Conservation (phyloP, 495 filamentous ascomycete genomes). For the Bombardia bombarda region DNA sequence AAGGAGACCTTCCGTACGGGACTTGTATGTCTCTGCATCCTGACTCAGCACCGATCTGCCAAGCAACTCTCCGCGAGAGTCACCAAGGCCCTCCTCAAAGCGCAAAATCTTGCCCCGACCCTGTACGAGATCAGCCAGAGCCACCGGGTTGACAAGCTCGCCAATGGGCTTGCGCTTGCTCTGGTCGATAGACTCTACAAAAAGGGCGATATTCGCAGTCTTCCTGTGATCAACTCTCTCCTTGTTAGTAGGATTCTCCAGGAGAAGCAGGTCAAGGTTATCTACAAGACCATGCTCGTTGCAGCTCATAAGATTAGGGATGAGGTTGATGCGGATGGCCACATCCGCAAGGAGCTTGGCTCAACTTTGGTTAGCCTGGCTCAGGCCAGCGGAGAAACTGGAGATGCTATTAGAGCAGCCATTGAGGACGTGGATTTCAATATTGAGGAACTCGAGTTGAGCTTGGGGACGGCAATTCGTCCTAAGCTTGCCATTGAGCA, state of each 20-base stretch:
- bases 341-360: slow-evolving; percentile 54
- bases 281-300: slow-evolving; percentile 55
- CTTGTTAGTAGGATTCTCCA: slow-evolving; percentile 54
- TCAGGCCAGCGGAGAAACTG: slow-evolving; percentile 42
- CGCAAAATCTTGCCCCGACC: slow-evolving; percentile 48
- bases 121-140: slow-evolving; percentile 54
- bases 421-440: slow-evolving; percentile 56
- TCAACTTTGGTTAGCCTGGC: slow-evolving; percentile 54
- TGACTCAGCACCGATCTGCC: slow-evolving; percentile 63
- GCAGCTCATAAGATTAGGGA: slow-evolving; percentile 46
- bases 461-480: slow-evolving; percentile 57
- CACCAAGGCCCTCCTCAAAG: slow-evolving; percentile 57
- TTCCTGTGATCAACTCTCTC: slow-evolving; percentile 51
- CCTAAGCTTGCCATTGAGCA: slow-evolving; percentile 26
- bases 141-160: slow-evolving; percentile 63
- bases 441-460: slow-evolving; percentile 60
- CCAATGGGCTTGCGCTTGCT: slow-evolving; percentile 62
- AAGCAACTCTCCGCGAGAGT: slow-evolving; percentile 64
- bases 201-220: slow-evolving; percentile 47
- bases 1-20: slow-evolving; percentile 60
- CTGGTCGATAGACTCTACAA: slow-evolving; percentile 56
- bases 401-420: slow-evolving; percentile 49
- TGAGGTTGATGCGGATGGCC: slow-evolving; percentile 34
- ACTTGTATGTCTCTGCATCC: slow-evolving; percentile 70
- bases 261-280: slow-evolving; percentile 49